These are phyloP conservation scores for Alternaria gaisen DNA, from an alignment of 2,329 filamentous ascomycete species.

Conservation along the genomic window DNA sequence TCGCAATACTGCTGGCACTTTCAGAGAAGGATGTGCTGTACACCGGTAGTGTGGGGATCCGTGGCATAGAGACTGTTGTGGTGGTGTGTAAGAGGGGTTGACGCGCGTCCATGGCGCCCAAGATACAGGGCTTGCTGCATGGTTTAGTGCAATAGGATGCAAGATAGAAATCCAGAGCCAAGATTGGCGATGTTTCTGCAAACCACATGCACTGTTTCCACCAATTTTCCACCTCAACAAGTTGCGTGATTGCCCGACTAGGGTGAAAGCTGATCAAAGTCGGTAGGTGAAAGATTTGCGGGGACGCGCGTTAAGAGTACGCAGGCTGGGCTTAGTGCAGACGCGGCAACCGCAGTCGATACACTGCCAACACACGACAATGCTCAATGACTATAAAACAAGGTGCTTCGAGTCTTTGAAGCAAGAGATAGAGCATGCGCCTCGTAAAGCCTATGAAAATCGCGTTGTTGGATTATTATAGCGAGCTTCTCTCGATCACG, in stretches of 20 bases:
- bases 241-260: conserved; percentile 3
- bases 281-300: conserved; percentile 12
- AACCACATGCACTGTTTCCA: conserved; percentile 4
- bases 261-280: conserved; percentile 5
- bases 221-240: neutral
- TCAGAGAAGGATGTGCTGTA: conserved; percentile 27
- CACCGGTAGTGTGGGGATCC: conserved; percentile 24
- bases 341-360: neutral
- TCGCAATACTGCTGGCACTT: conserved; percentile 16
- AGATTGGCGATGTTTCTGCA: conserved; percentile 25
- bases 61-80: conserved; percentile 16
- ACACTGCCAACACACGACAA: neutral
- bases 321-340: conserved; percentile 1
- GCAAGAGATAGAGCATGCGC: neutral
- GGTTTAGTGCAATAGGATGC: conserved; percentile 14
- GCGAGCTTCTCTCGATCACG: neutral
- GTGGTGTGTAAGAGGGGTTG: conserved; percentile 24
- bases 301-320: conserved; percentile 21
- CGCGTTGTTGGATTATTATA: neutral
- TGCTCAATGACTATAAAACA: neutral
- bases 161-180: conserved; percentile 27
- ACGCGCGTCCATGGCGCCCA: conserved; percentile 32
- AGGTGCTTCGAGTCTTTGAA: neutral
- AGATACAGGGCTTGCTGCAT: conserved; percentile 14
- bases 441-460: neutral